phyloP scores from a whole-genome alignment of 768 basidiomycete genomes.

The Phallus indusiatus region DNA sequence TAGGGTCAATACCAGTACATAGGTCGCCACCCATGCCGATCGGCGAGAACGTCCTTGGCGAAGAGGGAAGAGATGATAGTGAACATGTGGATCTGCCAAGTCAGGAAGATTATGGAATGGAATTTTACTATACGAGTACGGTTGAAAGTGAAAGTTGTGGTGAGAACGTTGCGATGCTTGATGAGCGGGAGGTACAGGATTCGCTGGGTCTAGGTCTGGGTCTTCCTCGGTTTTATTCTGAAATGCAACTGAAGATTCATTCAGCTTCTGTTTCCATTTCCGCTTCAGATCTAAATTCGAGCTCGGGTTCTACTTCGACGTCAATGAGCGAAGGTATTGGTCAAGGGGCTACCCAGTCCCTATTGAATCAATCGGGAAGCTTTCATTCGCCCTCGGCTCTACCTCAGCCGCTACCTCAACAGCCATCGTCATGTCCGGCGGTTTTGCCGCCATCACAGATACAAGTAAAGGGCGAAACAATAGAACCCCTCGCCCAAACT shows the following conservation, averaged over 20 bases:
- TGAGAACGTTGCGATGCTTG: background rate
- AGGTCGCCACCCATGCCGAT: background rate
- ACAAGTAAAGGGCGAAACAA: background rate
- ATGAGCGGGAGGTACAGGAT: background rate
- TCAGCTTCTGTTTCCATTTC: background rate
- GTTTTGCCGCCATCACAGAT: background rate
- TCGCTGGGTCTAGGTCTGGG: background rate
- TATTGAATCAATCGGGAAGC: background rate
- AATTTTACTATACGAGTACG: background rate
- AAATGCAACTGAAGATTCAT: background rate
- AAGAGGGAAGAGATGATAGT: background rate
- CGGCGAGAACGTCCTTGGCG: background rate
- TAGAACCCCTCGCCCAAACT: background rate
- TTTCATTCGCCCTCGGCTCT: background rate
- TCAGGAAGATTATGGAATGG: background rate
- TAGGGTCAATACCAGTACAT: too few species aligned
- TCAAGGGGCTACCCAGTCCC: background rate
- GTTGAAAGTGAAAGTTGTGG: background rate
- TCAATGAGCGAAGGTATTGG: background rate
- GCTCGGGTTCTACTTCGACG: background rate
- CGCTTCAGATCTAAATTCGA: background rate
- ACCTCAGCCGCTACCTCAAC: background rate
- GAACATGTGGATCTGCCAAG: background rate
- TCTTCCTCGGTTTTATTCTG: background rate
- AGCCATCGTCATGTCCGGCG: background rate